phyloP scores from a whole-genome alignment of 2,329 filamentous ascomycete genomes.

The Penicillium sp. region DNA sequence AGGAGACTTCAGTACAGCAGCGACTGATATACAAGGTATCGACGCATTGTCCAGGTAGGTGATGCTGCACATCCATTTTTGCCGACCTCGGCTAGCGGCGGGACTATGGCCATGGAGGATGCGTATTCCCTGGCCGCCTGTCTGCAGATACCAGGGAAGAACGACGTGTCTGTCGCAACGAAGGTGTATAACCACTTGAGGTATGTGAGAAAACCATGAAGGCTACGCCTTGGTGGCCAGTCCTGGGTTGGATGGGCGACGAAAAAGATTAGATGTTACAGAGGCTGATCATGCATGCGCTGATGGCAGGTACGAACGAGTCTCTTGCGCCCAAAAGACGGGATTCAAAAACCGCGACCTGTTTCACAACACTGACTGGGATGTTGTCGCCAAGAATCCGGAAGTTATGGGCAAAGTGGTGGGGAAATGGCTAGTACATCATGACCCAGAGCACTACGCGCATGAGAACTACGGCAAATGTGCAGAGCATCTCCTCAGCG shows the following conservation, averaged over 20 bases:
- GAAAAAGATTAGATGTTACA: neutral
- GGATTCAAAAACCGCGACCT: neutral
- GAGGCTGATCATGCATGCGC: neutral
- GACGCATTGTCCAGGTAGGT: neutral
- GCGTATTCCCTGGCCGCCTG: neutral
- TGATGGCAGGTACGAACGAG: neutral
- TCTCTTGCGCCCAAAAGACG: neutral
- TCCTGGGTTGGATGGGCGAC: neutral
- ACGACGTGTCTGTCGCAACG: neutral
- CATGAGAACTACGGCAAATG: neutral
- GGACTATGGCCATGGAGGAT: neutral
- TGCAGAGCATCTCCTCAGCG: neutral
- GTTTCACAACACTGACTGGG: neutral
- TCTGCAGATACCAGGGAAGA: neutral
- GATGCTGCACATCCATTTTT: neutral
- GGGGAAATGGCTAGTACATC: neutral
- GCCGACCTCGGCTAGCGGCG: neutral
- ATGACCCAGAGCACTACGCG: neutral
- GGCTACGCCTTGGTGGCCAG: neutral
- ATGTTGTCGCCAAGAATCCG: neutral
- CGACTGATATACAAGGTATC: no score
- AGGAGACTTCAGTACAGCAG: no score
- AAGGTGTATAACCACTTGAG: neutral
- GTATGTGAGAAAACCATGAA: neutral
- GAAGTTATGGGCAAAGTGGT: neutral